Conservation (phyloP, 2,329 filamentous ascomycete genomes). For the Ceratocystis cacaofunesta region DNA sequence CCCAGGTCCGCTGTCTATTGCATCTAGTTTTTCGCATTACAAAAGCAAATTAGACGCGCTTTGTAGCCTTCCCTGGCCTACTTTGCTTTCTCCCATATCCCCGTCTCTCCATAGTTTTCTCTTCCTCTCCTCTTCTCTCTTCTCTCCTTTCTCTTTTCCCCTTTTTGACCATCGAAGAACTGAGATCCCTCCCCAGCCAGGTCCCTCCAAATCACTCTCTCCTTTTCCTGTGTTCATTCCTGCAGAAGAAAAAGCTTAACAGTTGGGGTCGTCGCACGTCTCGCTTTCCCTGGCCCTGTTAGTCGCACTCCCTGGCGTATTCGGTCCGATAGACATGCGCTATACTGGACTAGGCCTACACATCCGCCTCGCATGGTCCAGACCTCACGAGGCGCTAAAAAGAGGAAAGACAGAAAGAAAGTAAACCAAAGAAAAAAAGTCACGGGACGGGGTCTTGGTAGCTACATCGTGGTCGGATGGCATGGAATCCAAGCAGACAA, state of each 20-base stretch:
- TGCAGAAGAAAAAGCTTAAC: neutral
- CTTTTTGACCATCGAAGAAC: neutral
- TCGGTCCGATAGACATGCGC: neutral
- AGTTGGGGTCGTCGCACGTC: neutral
- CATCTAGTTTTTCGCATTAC: neutral
- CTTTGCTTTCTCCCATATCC: neutral
- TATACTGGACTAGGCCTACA: neutral
- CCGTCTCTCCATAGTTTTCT: neutral
- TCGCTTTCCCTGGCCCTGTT: neutral
- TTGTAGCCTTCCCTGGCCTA: neutral
- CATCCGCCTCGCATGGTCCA: neutral
- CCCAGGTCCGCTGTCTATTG: neutral
- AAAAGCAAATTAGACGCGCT: too few relatives aligned
- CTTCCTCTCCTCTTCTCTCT: neutral
- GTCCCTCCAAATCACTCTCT: neutral
- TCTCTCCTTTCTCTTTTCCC: neutral
- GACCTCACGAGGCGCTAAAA: neutral
- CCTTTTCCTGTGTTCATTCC: neutral
- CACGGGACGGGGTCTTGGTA: neutral
- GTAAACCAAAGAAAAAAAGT: neutral
- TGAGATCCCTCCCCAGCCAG: neutral
- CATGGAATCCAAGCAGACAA: neutral
- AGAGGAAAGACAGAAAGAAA: neutral
- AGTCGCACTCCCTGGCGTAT: neutral
- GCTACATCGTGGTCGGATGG: neutral